Evolutionary conservation across 345 rosid genomes (phyloP).

Genomic region (Camelina neglecta): DNA sequence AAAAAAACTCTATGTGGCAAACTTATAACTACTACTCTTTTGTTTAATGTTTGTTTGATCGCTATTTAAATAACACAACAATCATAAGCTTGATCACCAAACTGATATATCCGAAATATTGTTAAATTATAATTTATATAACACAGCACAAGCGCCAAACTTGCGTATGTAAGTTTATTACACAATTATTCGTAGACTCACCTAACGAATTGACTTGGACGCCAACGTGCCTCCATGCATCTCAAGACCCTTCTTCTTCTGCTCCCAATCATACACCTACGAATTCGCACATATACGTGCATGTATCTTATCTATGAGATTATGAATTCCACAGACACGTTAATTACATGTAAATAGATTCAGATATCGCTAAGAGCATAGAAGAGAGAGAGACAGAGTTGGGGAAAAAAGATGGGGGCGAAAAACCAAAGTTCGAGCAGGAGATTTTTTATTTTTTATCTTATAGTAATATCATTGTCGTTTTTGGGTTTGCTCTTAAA

Average conservation of each 20-base stretch:
- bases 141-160: slow-evolving; percentile 33
- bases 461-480: slow-evolving; percentile 49
- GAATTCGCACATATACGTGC: slow-evolving; percentile 5
- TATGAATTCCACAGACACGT: background rate
- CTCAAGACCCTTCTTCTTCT: slow-evolving; percentile 22
- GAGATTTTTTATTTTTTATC: slow-evolving; percentile 48
- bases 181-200: slow-evolving; percentile 5
- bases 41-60: slow-evolving; percentile 22
- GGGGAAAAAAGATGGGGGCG: slow-evolving; percentile 43
- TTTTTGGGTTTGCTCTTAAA: slow-evolving; percentile 46
- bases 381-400: background rate
- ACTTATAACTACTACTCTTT: background rate
- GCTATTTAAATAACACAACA: background rate
- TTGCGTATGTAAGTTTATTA: slow-evolving; percentile 22
- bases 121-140: background rate
- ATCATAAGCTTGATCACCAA: background rate
- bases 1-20: background rate
- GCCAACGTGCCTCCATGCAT: slow-evolving; percentile 54
- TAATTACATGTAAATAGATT: background rate
- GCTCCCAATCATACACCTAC: slow-evolving; percentile 23
- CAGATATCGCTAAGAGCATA: slow-evolving; percentile 1
- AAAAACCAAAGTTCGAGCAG: slow-evolving; percentile 40
- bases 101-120: background rate
- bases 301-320: background rate
- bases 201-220: slow-evolving; percentile 38